Conservation (phyloP, 2,329 filamentous ascomycete genomes). For the Alternaria arborescens region DNA sequence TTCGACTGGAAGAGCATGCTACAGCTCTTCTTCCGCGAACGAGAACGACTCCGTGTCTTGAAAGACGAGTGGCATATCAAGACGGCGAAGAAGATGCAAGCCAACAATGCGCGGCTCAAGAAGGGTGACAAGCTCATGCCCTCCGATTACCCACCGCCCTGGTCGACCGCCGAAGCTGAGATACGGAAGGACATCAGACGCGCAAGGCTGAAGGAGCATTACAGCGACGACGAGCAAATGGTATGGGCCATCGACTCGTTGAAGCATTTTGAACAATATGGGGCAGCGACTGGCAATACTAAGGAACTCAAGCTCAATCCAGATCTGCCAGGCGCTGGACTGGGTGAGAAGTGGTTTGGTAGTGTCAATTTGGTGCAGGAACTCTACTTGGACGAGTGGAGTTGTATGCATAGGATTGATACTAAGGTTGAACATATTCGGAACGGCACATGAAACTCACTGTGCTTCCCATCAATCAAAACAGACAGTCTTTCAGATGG, state of each 20-base stretch:
- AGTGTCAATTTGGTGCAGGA: slow-evolving; percentile 41
- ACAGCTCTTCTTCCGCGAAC: slow-evolving; percentile 44
- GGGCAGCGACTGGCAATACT: slow-evolving; percentile 12
- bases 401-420: slow-evolving; percentile 44
- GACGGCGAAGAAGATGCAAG: slow-evolving; percentile 14
- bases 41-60: slow-evolving; percentile 23
- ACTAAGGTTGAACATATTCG: slow-evolving; percentile 31
- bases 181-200: slow-evolving; percentile 36
- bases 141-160: slow-evolving; percentile 22
- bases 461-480: neutral
- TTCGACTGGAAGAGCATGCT: slow-evolving; percentile 44
- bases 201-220: slow-evolving; percentile 33
- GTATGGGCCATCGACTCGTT: slow-evolving; percentile 42
- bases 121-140: slow-evolving; percentile 26
- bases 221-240: slow-evolving; percentile 37
- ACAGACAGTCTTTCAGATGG: neutral
- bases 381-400: slow-evolving; percentile 46
- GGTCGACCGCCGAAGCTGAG: slow-evolving; percentile 25
- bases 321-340: slow-evolving; percentile 38
- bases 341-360: slow-evolving; percentile 44
- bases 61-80: slow-evolving; percentile 19
- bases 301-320: slow-evolving; percentile 29
- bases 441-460: slow-evolving; percentile 2
- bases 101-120: slow-evolving; percentile 21
- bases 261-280: slow-evolving; percentile 33